Evolutionary conservation across 2,329 filamentous ascomycete genomes (phyloP).

Genomic region (Byssochlamys sp.): DNA sequence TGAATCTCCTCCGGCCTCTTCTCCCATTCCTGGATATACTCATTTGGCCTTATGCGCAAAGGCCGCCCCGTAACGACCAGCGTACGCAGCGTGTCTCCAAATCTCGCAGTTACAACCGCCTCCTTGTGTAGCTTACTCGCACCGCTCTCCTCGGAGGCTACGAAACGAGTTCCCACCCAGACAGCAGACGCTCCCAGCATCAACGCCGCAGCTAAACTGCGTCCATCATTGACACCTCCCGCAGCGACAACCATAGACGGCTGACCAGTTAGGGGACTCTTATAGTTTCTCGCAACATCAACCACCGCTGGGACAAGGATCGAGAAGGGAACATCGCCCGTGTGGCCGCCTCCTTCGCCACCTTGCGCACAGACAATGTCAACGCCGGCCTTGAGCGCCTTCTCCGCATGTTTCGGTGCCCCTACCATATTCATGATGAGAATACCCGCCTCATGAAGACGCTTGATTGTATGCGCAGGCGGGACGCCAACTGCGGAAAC

Average conservation of each 20-base stretch:
- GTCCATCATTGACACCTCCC: slow-evolving; percentile 75
- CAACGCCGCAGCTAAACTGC: slow-evolving; percentile 67
- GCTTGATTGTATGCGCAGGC: slow-evolving; percentile 60
- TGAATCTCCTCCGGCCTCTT: slow-evolving; percentile 62
- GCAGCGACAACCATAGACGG: slow-evolving; percentile 76
- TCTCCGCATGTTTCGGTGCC: slow-evolving; percentile 79
- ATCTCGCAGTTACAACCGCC: slow-evolving; percentile 68
- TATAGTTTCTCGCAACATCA: slow-evolving; percentile 67
- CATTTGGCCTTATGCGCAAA: slow-evolving; percentile 68
- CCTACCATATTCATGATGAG: slow-evolving; percentile 97
- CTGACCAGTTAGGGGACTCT: slow-evolving; percentile 59
- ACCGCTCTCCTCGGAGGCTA: slow-evolving; percentile 70
- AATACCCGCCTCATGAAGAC: slow-evolving; percentile 69
- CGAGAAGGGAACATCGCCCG: slow-evolving; percentile 74
- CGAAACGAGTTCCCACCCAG: slow-evolving; percentile 91
- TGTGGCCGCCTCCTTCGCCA: slow-evolving; percentile 87
- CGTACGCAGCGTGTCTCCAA: slow-evolving; percentile 71
- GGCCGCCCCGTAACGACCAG: slow-evolving; percentile 75
- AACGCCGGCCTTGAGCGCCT: slow-evolving; percentile 75
- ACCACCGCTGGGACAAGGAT: slow-evolving; percentile 80
- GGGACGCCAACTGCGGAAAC: slow-evolving; percentile 84
- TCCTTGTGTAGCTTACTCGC: slow-evolving; percentile 75
- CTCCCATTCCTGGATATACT: slow-evolving; percentile 77
- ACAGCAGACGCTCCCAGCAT: slow-evolving; percentile 83
- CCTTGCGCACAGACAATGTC: slow-evolving; percentile 90